These are phyloP conservation scores for Eucalyptus cloeziana DNA, from an alignment of 345 rosid genomes.

Conservation along the genomic window DNA sequence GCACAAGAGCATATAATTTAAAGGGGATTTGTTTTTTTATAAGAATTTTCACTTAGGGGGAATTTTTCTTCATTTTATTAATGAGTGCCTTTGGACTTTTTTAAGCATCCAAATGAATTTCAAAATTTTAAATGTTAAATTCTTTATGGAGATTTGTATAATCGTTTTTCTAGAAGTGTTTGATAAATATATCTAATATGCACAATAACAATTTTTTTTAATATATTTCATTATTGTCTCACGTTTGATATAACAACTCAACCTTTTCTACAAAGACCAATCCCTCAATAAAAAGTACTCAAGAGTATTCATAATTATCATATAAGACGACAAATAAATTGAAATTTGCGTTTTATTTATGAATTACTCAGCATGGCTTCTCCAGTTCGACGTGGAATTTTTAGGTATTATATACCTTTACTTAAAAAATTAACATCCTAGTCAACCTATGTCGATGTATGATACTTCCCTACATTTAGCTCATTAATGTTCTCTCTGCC, in stretches of 20 bases:
- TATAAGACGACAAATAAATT: background rate
- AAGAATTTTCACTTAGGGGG: background rate
- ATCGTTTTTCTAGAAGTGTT: background rate
- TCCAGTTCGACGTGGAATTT: background rate
- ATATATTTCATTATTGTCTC: background rate
- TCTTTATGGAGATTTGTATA: background rate
- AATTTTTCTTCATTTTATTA: background rate
- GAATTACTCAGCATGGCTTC: background rate
- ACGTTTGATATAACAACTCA: fast-evolving
- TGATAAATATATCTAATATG: background rate
- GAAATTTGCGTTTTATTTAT: background rate
- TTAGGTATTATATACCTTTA: background rate
- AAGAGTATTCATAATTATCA: background rate
- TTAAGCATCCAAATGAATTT: background rate
- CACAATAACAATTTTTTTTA: background rate
- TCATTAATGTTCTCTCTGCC: background rate
- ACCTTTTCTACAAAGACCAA: background rate
- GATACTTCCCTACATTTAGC: background rate
- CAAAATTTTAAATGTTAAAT: background rate
- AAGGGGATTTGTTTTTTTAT: background rate
- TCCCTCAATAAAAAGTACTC: background rate
- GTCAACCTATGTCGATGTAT: background rate
- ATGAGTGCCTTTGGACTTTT: background rate
- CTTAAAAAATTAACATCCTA: fast-evolving
- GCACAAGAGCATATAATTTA: background rate